These are phyloP conservation scores for Syzygium jambos DNA, from an alignment of 345 rosid species.

Conservation along the genomic window DNA sequence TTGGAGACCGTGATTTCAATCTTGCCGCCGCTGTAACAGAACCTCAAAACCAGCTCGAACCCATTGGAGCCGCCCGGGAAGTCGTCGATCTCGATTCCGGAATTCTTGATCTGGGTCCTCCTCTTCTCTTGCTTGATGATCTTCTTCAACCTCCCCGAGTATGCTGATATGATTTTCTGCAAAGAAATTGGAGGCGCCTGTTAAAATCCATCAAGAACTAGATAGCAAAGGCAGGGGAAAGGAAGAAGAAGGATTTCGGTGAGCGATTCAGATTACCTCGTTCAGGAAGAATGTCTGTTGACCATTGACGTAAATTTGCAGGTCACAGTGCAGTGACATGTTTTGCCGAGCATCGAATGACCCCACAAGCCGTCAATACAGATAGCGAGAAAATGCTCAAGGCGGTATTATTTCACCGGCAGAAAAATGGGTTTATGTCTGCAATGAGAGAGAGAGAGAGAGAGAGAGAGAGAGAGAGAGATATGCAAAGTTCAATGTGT, in stretches of 20 bases:
- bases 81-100: constrained; percentile 23
- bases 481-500: background rate
- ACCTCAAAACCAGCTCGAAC: constrained; percentile 57
- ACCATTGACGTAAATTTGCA: constrained; percentile 36
- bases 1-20: constrained; percentile 39
- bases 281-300: constrained; percentile 43
- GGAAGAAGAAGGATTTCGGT: background rate
- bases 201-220: background rate
- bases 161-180: constrained; percentile 44
- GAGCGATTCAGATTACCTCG: constrained; percentile 25
- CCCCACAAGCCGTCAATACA: background rate
- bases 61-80: constrained; percentile 70
- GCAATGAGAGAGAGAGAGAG: background rate
- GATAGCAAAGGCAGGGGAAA: background rate
- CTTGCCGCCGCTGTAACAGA: constrained; percentile 54
- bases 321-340: constrained; percentile 41
- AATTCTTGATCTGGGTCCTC: constrained; percentile 29
- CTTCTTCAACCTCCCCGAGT: constrained; percentile 51
- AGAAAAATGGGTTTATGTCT: background rate
- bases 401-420: background rate
- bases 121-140: constrained; percentile 37
- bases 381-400: background rate
- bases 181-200: background rate
- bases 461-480: background rate
- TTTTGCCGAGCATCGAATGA: background rate